These are phyloP conservation scores for Ajuga chamaepitys DNA, from an alignment of 257 asterid species.

Conservation along the genomic window DNA sequence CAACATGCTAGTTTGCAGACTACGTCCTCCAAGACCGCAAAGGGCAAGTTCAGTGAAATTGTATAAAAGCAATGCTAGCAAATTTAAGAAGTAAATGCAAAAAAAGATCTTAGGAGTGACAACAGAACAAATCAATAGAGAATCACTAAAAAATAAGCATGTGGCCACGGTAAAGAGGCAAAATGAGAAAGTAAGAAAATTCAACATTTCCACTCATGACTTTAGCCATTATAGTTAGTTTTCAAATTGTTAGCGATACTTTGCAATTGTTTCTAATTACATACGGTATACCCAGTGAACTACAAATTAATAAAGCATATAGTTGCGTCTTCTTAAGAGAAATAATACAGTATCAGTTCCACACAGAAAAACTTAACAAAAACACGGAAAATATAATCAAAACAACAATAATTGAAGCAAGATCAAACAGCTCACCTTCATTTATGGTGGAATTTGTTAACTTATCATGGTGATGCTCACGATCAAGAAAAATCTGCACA, in stretches of 20 bases:
- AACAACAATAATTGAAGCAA: constrained; percentile 15
- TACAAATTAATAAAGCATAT: not conserved
- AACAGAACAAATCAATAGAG: not conserved
- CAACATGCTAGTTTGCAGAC: not conserved
- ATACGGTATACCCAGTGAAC: not conserved
- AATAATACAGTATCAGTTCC: not conserved
- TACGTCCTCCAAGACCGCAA: not conserved
- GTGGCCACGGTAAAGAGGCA: not conserved
- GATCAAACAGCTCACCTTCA: constrained; percentile 51
- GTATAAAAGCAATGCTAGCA: not conserved
- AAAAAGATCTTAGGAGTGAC: not conserved
- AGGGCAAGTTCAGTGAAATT: not conserved
- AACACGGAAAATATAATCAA: not conserved
- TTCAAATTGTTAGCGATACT: not conserved
- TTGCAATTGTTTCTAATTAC: not conserved
- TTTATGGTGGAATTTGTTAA: constrained; percentile 22
- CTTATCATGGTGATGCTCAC: constrained; percentile 28
- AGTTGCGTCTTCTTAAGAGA: not conserved
- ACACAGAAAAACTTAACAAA: not conserved
- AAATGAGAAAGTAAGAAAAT: not conserved
- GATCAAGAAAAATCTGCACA: constrained; percentile 42
- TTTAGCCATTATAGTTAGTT: not conserved
- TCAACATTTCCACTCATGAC: not conserved
- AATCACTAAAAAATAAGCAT: not conserved
- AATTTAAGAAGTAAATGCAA: too few relatives aligned